A percentile compares a stretch with the other conserved stretches of the same genome.
These are phyloP conservation scores for Gnomoniopsis smithogilvyi DNA, from an alignment of 2,329 filamentous ascomycete genomes.

Conservation along the genomic window DNA sequence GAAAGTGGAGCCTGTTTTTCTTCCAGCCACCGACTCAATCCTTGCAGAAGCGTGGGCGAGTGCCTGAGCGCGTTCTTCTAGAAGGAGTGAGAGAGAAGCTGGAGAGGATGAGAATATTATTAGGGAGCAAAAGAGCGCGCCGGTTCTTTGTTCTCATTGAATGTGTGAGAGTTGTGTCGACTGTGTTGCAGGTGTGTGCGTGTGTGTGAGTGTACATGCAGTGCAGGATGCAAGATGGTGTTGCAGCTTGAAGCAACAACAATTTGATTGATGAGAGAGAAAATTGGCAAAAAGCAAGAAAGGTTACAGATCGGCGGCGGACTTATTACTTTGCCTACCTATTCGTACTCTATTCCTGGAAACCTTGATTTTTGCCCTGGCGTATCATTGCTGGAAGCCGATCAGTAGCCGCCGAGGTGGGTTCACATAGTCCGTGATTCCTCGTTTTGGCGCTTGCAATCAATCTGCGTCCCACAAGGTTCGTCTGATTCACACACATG, in stretches of 20 bases:
- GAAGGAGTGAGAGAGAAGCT: background rate
- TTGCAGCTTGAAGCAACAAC: too few relatives aligned
- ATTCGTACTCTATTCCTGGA: background rate
- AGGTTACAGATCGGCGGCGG: too few relatives aligned
- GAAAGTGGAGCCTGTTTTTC: background rate
- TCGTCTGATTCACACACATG: constrained; percentile 5
- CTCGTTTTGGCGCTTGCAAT: constrained; percentile 8
- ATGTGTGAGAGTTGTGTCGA: background rate
- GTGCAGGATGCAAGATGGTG: too few relatives aligned
- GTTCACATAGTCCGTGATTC: constrained; percentile 11
- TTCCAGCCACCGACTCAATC: constrained; percentile 6
- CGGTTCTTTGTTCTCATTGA: background rate
- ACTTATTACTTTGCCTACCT: too few relatives aligned
- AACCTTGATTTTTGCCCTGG: background rate
- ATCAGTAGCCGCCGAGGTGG: constrained; percentile 15
- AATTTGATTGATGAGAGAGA: too few relatives aligned
- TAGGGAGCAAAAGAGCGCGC: background rate
- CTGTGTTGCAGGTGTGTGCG: too few relatives aligned
- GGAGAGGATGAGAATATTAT: background rate
- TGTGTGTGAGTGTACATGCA: too few relatives aligned
- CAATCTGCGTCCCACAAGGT: background rate
- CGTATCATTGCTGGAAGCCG: background rate
- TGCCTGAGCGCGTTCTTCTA: background rate
- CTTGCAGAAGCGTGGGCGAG: background rate
- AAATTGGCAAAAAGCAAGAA: too few relatives aligned